Percentiles rank a stretch among this genome's conserved stretches.
Conservation (phyloP, 345 rosid species). For the Brassica incana region DNA sequence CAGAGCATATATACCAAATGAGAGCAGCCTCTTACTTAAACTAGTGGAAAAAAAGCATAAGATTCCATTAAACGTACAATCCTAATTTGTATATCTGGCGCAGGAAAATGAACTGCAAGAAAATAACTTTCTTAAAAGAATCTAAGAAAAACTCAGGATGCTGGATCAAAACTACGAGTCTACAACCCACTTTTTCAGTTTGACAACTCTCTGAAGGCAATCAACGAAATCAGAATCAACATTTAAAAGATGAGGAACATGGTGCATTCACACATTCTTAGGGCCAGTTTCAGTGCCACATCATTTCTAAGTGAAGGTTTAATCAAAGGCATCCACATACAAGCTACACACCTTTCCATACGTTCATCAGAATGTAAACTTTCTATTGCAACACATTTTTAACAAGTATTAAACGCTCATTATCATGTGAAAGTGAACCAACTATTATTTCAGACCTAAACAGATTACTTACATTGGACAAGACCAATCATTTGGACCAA, state of each 20-base stretch:
- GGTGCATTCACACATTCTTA: neutral
- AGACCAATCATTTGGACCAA: constrained; percentile 99
- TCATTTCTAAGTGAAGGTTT: neutral
- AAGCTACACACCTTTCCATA: neutral
- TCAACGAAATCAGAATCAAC: neutral
- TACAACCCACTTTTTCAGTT: neutral
- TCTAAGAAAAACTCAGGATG: neutral
- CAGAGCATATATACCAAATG: neutral
- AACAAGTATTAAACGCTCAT: neutral
- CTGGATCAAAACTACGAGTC: constrained; percentile 9
- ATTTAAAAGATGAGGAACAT: neutral
- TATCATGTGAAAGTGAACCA: neutral
- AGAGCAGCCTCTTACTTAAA: neutral
- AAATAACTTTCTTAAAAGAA: neutral
- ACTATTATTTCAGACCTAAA: neutral
- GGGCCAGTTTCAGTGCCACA: neutral
- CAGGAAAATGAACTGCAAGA: neutral
- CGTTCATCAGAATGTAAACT: neutral
- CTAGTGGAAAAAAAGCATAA: neutral
- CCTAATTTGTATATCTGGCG: neutral
- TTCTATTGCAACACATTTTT: neutral
- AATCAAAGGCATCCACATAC: neutral
- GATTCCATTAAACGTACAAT: neutral
- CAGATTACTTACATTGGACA: constrained; percentile 86
- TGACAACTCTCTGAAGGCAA: neutral